Percentiles rank a stretch among this genome's conserved stretches.
Evolutionary conservation across 164 flowering plant species (phyloP).

Genomic region (Santalum album): DNA sequence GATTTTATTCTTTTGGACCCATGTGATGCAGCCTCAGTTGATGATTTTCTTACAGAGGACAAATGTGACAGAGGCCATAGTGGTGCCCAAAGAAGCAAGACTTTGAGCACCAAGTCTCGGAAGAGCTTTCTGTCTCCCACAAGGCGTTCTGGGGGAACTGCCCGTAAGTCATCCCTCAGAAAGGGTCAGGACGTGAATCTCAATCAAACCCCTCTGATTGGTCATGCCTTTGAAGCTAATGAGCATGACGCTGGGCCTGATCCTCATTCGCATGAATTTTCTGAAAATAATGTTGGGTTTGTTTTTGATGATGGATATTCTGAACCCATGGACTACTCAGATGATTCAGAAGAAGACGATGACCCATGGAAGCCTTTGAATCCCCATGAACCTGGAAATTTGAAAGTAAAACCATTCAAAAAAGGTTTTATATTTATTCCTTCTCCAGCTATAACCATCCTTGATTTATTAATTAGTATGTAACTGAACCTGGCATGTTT

Average conservation of each 20-base stretch:
- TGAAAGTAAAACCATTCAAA: constrained; percentile 74
- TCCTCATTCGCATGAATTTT: constrained; percentile 21
- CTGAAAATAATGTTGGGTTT: constrained; percentile 28
- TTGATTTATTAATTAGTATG: no score
- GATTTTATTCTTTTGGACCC: constrained; percentile 89
- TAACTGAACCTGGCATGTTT: not conserved
- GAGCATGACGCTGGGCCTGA: constrained; percentile 23
- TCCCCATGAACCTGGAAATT: constrained; percentile 88
- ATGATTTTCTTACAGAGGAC: constrained; percentile 38
- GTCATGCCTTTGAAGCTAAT: constrained; percentile 15
- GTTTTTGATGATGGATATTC: constrained; percentile 32
- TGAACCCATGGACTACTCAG: constrained; percentile 15
- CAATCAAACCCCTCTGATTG: constrained; percentile 21
- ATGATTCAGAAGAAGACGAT: constrained; percentile 35
- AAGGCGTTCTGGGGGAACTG: constrained; percentile 44
- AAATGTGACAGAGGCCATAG: constrained; percentile 21
- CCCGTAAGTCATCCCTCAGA: constrained; percentile 31
- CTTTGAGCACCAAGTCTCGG: constrained; percentile 31
- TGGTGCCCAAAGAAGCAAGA: constrained; percentile 25
- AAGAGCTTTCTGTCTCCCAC: constrained; percentile 58
- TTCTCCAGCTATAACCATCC: no score
- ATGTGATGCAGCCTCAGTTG: constrained; percentile 60
- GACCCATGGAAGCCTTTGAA: constrained; percentile 95
- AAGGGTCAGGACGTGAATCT: constrained; percentile 28
- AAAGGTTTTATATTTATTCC: no score